phyloP scores from a whole-genome alignment of 768 basidiomycete genomes.

The Hygrophoropsis aurantiaca region DNA sequence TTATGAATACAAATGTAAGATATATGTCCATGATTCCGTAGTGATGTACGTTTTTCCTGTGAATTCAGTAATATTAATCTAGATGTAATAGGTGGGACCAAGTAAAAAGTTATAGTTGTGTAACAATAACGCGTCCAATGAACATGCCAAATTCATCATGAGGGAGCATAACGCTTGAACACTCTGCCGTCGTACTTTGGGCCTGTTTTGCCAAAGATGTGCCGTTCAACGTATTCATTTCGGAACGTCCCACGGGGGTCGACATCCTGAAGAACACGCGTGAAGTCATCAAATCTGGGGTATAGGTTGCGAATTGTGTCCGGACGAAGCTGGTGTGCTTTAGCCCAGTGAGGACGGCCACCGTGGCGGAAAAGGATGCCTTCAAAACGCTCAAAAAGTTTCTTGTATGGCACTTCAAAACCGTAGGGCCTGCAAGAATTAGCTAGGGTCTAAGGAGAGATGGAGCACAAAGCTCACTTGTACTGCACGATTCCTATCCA shows the following conservation, averaged over 20 bases:
- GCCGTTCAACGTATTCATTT: slow-evolving; percentile 87
- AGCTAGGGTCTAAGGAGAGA: slow-evolving; percentile 1
- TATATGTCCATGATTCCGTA: too few species aligned
- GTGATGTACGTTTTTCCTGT: neutral
- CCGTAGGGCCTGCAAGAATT: slow-evolving; percentile 71
- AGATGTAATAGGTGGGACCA: slow-evolving; percentile 8
- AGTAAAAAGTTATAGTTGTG: slow-evolving; percentile 5
- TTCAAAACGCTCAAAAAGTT: slow-evolving; percentile 77
- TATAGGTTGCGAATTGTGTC: slow-evolving; percentile 66
- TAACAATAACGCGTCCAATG: slow-evolving; percentile 2
- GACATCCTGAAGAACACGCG: slow-evolving; percentile 58
- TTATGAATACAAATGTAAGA: slow-evolving; percentile 38
- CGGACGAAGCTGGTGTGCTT: slow-evolving; percentile 76
- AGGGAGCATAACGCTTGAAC: slow-evolving; percentile 39
- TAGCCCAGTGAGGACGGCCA: slow-evolving; percentile 96
- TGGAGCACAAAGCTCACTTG: slow-evolving; percentile 57
- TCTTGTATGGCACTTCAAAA: slow-evolving; percentile 76
- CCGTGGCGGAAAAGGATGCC: slow-evolving; percentile 62
- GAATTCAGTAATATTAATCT: slow-evolving; percentile 6
- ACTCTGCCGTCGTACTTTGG: slow-evolving; percentile 41
- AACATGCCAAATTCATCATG: slow-evolving; percentile 3
- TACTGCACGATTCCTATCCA: slow-evolving; percentile 99
- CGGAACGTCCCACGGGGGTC: slow-evolving; percentile 80
- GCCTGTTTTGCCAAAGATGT: slow-evolving; percentile 66
- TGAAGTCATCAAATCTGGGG: slow-evolving; percentile 80